Percentiles rank a stretch among this genome's conserved stretches.
Conservation (phyloP, 139 green algal species). For the Haematococcus lacustris region DNA sequence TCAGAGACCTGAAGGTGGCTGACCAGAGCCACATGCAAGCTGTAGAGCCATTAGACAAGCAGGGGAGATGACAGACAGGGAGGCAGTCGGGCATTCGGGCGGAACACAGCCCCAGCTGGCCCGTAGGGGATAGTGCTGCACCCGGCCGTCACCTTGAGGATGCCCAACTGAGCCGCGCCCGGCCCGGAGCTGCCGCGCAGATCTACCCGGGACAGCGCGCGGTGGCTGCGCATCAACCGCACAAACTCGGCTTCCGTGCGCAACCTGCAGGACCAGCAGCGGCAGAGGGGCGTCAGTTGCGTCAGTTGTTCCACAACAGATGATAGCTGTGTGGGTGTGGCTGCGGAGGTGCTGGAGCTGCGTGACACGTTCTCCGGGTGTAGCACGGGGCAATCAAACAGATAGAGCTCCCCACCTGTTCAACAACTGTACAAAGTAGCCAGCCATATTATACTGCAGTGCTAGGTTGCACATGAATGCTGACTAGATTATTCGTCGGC, state of each 20-base stretch:
- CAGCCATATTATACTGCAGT: neutral
- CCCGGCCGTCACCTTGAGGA: slow-evolving; percentile 12
- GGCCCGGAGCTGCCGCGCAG: slow-evolving; percentile 9
- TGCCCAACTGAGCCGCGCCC: slow-evolving; percentile 5
- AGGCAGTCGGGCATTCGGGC: too few species aligned
- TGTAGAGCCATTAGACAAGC: too few species aligned
- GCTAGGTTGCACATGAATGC: neutral
- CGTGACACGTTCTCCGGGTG: neutral
- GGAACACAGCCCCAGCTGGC: too few species aligned
- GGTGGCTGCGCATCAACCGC: slow-evolving; percentile 20
- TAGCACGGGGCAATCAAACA: neutral
- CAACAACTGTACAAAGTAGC: neutral
- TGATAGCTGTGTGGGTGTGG: neutral
- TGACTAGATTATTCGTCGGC: neutral
- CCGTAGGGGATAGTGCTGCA: too few species aligned
- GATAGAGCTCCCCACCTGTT: neutral
- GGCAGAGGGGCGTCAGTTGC: neutral
- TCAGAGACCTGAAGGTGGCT: too few species aligned
- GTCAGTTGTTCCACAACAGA: neutral
- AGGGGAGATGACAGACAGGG: too few species aligned
- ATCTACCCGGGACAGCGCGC: slow-evolving; percentile 29
- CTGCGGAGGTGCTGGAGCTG: neutral
- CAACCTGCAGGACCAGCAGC: neutral
- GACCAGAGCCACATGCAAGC: too few species aligned
- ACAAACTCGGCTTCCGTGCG: slow-evolving; percentile 7